Conservation (phyloP, 441 rosid genomes). For the Brassica hybrid region DNA sequence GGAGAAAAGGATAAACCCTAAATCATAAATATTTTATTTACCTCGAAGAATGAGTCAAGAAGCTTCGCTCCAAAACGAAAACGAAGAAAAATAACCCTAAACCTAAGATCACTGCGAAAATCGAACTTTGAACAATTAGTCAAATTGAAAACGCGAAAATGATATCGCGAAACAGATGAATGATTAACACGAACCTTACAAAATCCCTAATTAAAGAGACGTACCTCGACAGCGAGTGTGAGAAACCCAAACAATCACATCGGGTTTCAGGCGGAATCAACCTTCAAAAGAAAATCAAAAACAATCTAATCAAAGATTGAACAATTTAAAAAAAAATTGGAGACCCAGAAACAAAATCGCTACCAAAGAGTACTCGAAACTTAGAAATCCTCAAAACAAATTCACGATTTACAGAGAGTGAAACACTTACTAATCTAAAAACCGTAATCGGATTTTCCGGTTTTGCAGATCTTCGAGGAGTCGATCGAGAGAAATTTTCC, state of each 20-base stretch:
- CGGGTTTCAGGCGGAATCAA: background rate
- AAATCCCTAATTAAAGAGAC: background rate
- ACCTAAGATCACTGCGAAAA: background rate
- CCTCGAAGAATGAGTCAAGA: background rate
- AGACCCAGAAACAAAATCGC: background rate
- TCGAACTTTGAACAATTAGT: background rate
- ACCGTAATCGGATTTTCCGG: background rate
- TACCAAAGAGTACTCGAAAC: background rate
- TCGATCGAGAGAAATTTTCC: no score
- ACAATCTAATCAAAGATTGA: background rate
- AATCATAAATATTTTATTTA: background rate
- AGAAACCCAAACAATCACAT: background rate
- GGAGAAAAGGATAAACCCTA: background rate
- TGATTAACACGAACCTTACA: background rate
- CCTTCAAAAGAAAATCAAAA: background rate
- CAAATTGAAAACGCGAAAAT: background rate
- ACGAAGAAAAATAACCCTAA: background rate
- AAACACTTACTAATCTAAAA: no score
- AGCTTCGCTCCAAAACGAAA: background rate
- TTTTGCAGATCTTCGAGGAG: background rate
- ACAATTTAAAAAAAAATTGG: background rate
- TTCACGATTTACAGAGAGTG: background rate
- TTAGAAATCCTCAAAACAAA: background rate
- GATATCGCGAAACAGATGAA: background rate
- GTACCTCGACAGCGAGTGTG: background rate